Evolutionary conservation across 2,329 filamentous ascomycete species (phyloP), one percentile per base, ranked within the genome.

Genomic region (Cercospora sesami): DNA sequence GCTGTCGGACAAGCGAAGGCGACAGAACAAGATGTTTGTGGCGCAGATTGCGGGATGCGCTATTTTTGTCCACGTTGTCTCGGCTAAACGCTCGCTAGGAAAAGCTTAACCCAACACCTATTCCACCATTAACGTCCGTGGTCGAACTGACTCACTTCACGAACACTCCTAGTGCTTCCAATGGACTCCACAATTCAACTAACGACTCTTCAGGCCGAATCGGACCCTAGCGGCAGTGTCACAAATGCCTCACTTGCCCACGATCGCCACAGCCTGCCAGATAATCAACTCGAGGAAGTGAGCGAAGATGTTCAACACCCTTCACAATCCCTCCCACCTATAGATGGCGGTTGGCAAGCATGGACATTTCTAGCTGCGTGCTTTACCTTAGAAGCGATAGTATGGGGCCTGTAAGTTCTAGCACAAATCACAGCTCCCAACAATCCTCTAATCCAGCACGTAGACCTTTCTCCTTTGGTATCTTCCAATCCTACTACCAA

Each of bases 291-390:
- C 28, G 26, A 33, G 53, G 12, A 31, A 45, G 28, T 26, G 57
- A 60, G 21, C 45, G 53, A 65, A 10, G 48, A 68, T 59, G 48
- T 42, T 23, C 33, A 57, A 6, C 65, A 60, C 16, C 63, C 69
- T 21, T 9, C 60, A 12, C 70, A 70, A 45, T 64, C 68, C 12
- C 69, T 80, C 5, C 79, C 79, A 21, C 77, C 73, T 4, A 74
- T 78, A 8, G 80, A 81, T 64, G 69, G 78, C 58, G 81, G 81
- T 3, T 78, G 77, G 69, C 68, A 78, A 36, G 81, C 81, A 18
- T 83, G 80, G 77, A 70, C 85, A 12, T 84, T 85, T 70, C 75
- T 87, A 3, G 78, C 80, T 6, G 84, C 82, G 0, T 83, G 82
- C 65, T 78, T 76, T 60, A 59, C 74, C 12, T 64, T 75, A 10